Evolutionary conservation across 1,284 basidiomycete genomes (phyloP).

Genomic region (Apiotrichum sp.): DNA sequence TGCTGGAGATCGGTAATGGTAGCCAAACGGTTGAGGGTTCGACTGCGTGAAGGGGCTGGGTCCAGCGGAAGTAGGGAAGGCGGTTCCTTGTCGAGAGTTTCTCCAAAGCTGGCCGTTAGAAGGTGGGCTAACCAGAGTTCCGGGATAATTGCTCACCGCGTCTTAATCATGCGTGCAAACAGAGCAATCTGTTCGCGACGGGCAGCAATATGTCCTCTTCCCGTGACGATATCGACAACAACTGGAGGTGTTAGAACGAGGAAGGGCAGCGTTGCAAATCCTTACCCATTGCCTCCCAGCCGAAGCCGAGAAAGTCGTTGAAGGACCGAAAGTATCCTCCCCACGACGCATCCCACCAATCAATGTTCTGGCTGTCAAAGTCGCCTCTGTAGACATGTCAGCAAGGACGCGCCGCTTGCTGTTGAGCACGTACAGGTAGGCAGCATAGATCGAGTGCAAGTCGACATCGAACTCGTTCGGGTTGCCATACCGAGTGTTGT

Average conservation of each 20-base stretch:
- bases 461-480: slow-evolving; percentile 75
- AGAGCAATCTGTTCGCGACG: slow-evolving; percentile 57
- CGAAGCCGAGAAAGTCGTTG: slow-evolving; percentile 72
- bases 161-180: slow-evolving; percentile 47
- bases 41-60: slow-evolving; percentile 50
- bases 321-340: slow-evolving; percentile 72
- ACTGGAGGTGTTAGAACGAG: slow-evolving; percentile 38
- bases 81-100: slow-evolving; percentile 39
- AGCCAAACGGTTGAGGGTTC: slow-evolving; percentile 58
- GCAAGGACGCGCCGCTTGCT: neutral
- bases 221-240: slow-evolving; percentile 65
- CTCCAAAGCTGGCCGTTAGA: slow-evolving; percentile 32
- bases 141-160: slow-evolving; percentile 24
- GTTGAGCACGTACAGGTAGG: slow-evolving; percentile 55
- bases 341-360: slow-evolving; percentile 75
- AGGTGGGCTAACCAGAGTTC: neutral
- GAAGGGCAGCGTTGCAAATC: no score
- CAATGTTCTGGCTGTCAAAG: slow-evolving; percentile 65
- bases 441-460: slow-evolving; percentile 76
- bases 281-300: slow-evolving; percentile 67
- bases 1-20: slow-evolving; percentile 62
- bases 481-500: slow-evolving; percentile 54
- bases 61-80: slow-evolving; percentile 33
- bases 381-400: slow-evolving; percentile 50
- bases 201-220: slow-evolving; percentile 71